Base-by-base conservation (phyloP, 495 filamentous ascomycete species). In the Penicillium alfredii region DNA sequence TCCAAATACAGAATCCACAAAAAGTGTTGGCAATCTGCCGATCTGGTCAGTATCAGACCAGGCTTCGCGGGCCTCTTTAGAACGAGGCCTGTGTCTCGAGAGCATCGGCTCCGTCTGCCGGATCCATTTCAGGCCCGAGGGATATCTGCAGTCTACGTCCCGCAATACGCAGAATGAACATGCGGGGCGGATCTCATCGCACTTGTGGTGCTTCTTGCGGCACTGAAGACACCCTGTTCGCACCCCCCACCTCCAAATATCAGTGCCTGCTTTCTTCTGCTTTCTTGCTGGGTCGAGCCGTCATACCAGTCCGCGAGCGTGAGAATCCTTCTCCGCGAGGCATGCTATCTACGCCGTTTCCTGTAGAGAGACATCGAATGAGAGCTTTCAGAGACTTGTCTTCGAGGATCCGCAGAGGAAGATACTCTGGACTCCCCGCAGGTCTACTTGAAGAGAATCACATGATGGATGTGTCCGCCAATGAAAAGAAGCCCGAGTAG, bases 121-220 rank as follows among this genome's bases (percentile, higher is more conserved):
- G 6, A 54, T 35, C 53, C 53, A 57, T 42, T 49, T 57, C 14
- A 57, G 12, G 3, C 35, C 35, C 0, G 47, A 57, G 8, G 50
- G 44, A 32, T 53, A 57, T 18, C 42, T 42, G 12, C 53, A 57
- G 1, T 45, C 28, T 4, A 49, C 10, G 0, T 20, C 25, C 18
- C 51, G 36, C 6, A 16, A 3, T 32, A 33, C 39, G 19, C 53
- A 57, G n/a, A 49, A 42, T 2, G 53, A 45, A 29, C 53, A 57
- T 3, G 8, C 1, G n/a, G 53, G 53, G 3, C 12, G 34, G n/a
- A 44, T 30, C 20, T 55, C 53, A 12, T 55, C 53, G 20, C 53
- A 57, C 39, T 57, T 57, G 6, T 49, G 32, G 21, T 57, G 50
- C 18, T 48, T 54, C 13, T 26, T 44, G 22, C 53, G 50, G 35